A percentile compares a stretch with the other conserved stretches of the same genome.
Evolutionary conservation across 345 rosid genomes (phyloP).

Genomic region (Linum usitatissimum): DNA sequence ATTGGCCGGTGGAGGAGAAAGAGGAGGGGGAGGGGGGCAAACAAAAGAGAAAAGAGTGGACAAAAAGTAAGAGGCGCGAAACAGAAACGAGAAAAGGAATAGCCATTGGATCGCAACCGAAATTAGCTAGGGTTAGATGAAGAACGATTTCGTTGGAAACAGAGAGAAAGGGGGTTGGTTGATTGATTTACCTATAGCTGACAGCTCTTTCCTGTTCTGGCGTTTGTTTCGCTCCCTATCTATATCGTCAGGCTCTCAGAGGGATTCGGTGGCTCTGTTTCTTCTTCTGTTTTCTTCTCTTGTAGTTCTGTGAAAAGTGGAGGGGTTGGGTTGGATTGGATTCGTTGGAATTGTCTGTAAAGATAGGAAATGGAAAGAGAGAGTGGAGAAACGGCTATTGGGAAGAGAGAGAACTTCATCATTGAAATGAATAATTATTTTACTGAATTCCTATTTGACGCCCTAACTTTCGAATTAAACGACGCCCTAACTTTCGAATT

Average conservation of each 20-base stretch:
- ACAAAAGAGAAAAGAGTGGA: background rate
- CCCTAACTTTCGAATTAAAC: too few relatives aligned
- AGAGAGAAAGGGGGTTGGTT: background rate
- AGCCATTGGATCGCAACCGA: constrained; percentile 11
- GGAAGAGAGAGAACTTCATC: background rate
- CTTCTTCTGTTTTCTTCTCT: constrained; percentile 1
- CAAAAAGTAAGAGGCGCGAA: background rate
- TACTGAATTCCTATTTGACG: too few relatives aligned
- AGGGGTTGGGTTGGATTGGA: background rate
- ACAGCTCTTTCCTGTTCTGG: too few relatives aligned
- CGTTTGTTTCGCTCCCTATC: too few relatives aligned
- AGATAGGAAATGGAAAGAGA: background rate
- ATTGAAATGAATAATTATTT: too few relatives aligned
- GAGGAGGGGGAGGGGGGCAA: background rate
- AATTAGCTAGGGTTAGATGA: constrained; percentile 5
- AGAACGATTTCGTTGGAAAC: background rate
- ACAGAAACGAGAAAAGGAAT: background rate
- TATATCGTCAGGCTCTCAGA: background rate
- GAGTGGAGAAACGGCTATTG: background rate
- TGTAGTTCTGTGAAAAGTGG: background rate
- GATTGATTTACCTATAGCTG: background rate
- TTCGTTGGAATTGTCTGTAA: constrained; percentile 1
- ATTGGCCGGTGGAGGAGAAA: background rate
- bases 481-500: too few relatives aligned
- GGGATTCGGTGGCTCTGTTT: background rate